Conservation (phyloP, 2,329 filamentous ascomycete species). For the Emericellopsis atlantica region DNA sequence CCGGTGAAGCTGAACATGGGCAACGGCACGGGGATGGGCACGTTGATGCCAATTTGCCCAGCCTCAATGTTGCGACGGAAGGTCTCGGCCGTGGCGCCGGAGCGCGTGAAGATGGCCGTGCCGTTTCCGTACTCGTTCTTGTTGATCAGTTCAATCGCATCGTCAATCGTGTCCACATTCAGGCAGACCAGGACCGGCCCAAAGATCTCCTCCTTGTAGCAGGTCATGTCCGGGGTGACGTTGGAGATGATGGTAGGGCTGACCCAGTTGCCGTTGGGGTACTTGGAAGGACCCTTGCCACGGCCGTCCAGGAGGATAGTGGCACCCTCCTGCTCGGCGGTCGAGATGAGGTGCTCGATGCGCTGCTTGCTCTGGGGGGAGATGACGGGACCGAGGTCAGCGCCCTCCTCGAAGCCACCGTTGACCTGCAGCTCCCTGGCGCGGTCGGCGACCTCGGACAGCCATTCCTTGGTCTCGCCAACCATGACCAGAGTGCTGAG, state of each 20-base stretch:
- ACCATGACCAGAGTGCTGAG: constrained; percentile 74
- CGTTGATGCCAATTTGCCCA: constrained; percentile 77
- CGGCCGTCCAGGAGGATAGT: constrained; percentile 74
- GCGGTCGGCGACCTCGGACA: constrained; percentile 63
- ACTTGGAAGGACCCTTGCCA: constrained; percentile 61
- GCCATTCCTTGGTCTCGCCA: constrained; percentile 74
- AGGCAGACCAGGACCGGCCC: constrained; percentile 75
- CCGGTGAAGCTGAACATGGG: constrained; percentile 64
- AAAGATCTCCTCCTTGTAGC: constrained; percentile 79
- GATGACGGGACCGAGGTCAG: constrained; percentile 75
- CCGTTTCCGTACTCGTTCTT: constrained; percentile 80
- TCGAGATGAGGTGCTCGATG: constrained; percentile 64
- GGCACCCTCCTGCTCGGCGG: constrained; percentile 68
- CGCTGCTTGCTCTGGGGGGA: constrained; percentile 65
- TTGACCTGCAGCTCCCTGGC: constrained; percentile 63
- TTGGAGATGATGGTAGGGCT: constrained; percentile 74
- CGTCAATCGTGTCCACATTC: constrained; percentile 65
- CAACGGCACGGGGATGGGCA: constrained; percentile 61
- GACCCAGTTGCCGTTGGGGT: constrained; percentile 77
- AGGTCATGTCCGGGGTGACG: constrained; percentile 69
- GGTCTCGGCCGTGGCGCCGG: constrained; percentile 60
- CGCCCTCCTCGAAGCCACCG: constrained; percentile 69
- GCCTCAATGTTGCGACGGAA: constrained; percentile 77
- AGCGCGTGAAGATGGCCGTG: constrained; percentile 72
- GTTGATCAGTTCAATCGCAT: constrained; percentile 74